Evolutionary conservation across 2,329 filamentous ascomycete species (phyloP), one percentile per base, ranked within the genome.

Genomic region (Thielaviopsis punctulata): DNA sequence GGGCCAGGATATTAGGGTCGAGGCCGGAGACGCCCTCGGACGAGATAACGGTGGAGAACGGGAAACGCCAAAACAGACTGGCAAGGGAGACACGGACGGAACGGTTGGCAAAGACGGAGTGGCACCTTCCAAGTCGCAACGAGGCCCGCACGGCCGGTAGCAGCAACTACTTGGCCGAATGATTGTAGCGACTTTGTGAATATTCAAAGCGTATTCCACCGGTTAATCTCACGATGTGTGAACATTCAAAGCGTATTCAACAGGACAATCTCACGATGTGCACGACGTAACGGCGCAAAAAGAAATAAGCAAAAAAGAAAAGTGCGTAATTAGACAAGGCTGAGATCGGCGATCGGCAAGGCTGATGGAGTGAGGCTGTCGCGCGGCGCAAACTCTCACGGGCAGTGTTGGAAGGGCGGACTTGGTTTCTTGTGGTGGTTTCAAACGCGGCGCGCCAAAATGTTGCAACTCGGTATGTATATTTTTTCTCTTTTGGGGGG

Each of bases 301-400:
- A n/a, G 30, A 12, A 15, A 9, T n/a, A 15, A 12, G 13, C 30
- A 36, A 9, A 36, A 36, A 36, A 12, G n/a, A n/a, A n/a, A n/a
- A n/a, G n/a, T 51, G 49, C 46, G 54, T 49, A 57, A 49, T 55
- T 57, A 51, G 52, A 55, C 51, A 48, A 51, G 43, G 52, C 52
- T 54, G 57, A 48, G 27, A 12, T 22, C 19, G 19, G 21, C 10
- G 50, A 19, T 15, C 13, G 19, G 22, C 43, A 50, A 53, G 52
- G 52, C 52, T 53, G 52, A 53, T 12, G 39, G 21, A 45, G 45
- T 15, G n/a, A 15, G n/a, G 30, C 30, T 5, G 7, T 36, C n/a
- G n/a, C 6, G 12, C 2, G 30, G 10, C 30, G 30, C 30, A 36
- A 36, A 36, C 30, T 36, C 13, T 36, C 13, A 15, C n/a, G 30